Conservation (phyloP, 257 asterid species). For the Ballota nigra region DNA sequence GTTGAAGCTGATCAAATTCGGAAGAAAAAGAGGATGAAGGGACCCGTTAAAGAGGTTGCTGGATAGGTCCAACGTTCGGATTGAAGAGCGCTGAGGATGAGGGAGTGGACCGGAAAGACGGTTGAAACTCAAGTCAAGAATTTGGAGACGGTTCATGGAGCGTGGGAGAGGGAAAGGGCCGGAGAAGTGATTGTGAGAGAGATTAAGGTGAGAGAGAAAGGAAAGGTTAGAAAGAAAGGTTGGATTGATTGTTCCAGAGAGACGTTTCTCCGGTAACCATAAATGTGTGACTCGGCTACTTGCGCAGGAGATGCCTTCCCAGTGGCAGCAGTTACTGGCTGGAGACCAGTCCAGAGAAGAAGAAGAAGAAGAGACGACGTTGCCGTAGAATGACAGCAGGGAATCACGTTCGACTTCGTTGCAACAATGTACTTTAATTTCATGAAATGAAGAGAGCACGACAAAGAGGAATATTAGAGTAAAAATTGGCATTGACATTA, state of each 20-base stretch:
- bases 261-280: slow-evolving; percentile 16
- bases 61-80: slow-evolving; percentile 28
- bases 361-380: not conserved
- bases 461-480: not conserved
- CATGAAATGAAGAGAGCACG: not conserved
- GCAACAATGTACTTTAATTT: slow-evolving; percentile 29
- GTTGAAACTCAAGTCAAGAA: slow-evolving; percentile 26
- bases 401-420: slow-evolving; percentile 24
- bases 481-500: no score
- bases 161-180: slow-evolving; percentile 10
- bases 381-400: slow-evolving; percentile 24
- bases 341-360: slow-evolving; percentile 30
- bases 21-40: slow-evolving; percentile 8
- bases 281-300: slow-evolving; percentile 8
- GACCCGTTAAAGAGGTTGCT: slow-evolving; percentile 44
- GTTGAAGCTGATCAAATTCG: slow-evolving; percentile 30
- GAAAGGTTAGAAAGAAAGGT: slow-evolving; percentile 30
- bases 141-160: not conserved
- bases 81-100: not conserved
- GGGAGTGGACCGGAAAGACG: slow-evolving; percentile 20
- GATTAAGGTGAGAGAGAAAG: slow-evolving; percentile 28
- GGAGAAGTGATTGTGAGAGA: slow-evolving; percentile 32
- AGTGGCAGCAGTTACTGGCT: slow-evolving; percentile 31
- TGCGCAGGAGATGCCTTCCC: slow-evolving; percentile 38
- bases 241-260: slow-evolving; percentile 18